phyloP scores from a whole-genome alignment of 768 basidiomycete genomes.

The Coprinellus aureogranulatus region DNA sequence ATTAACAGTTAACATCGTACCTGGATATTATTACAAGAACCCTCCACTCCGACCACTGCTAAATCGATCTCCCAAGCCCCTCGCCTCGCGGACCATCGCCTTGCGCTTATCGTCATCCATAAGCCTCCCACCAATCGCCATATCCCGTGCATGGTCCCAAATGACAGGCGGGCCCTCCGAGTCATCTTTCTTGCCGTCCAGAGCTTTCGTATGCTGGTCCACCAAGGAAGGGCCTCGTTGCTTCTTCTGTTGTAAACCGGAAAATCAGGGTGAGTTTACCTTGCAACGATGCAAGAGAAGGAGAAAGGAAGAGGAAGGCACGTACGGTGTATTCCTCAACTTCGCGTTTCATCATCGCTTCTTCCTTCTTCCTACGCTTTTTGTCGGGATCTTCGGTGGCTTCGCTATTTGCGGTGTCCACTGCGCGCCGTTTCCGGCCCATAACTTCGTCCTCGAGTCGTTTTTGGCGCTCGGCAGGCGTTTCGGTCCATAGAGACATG shows the following conservation, averaged over 20 bases:
- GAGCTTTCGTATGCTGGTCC: constrained; percentile 43
- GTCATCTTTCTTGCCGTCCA: constrained; percentile 33
- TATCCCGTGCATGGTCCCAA: constrained; percentile 92
- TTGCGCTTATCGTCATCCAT: constrained; percentile 86
- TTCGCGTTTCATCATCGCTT: constrained; percentile 59
- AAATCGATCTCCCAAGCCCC: constrained; percentile 79
- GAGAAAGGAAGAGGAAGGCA: constrained; percentile 8
- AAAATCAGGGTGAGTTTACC: neutral
- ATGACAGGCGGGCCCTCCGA: constrained; percentile 62
- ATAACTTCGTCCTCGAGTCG: constrained; percentile 90
- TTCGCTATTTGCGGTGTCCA: constrained; percentile 45
- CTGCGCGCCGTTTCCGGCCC: constrained; percentile 81
- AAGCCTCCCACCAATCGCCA: constrained; percentile 80
- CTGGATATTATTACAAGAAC: constrained; percentile 51
- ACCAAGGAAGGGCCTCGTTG: constrained; percentile 55
- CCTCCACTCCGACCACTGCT: constrained; percentile 69
- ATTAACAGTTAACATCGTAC: neutral
- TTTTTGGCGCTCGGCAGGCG: constrained; percentile 88
- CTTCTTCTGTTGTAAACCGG: constrained; percentile 34
- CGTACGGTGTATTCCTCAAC: constrained; percentile 81
- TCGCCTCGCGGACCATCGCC: constrained; percentile 77
- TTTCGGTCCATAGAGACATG: constrained; percentile 91
- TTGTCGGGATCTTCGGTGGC: constrained; percentile 41
- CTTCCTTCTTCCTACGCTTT: constrained; percentile 64
- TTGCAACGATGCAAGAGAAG: neutral